phyloP scores from a whole-genome alignment of 371 early-diverging fungal species.

The Saksenaea vasiformis region DNA sequence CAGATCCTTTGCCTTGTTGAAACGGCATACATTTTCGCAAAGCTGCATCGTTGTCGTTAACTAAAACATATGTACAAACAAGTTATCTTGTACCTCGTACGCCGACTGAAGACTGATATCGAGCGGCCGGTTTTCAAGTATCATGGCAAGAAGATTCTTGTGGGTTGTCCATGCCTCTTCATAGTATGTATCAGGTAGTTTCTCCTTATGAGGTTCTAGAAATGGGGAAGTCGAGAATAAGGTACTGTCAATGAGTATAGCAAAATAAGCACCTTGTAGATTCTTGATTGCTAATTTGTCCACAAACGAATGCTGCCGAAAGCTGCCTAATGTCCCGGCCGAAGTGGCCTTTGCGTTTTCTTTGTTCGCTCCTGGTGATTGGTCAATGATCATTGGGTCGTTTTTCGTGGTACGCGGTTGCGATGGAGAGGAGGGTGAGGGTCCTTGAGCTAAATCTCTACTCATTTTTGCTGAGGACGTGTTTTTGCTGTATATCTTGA shows the following conservation, averaged over 20 bases:
- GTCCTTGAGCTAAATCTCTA: constrained; percentile 5
- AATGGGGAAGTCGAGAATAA: neutral
- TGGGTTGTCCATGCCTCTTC: constrained; percentile 65
- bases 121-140: constrained; percentile 58
- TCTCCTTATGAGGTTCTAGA: constrained; percentile 50
- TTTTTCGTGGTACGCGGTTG: neutral
- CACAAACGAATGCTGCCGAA: constrained; percentile 17
- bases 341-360: neutral
- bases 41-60: constrained; percentile 27
- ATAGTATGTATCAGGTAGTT: constrained; percentile 66
- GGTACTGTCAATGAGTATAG: neutral
- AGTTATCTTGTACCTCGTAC: constrained; percentile 54
- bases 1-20: constrained; percentile 65
- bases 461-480: constrained; percentile 10
- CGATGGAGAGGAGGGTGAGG: neutral
- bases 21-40: constrained; percentile 80
- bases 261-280: constrained; percentile 54
- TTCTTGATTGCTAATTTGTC: constrained; percentile 63
- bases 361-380: neutral
- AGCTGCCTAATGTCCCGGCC: constrained; percentile 13
- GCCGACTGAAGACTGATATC: constrained; percentile 74
- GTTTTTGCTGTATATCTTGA: constrained; percentile 7
- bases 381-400: constrained; percentile 14
- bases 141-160: constrained; percentile 62
- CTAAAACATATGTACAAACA: constrained; percentile 2